These are phyloP conservation scores for Mucuna pruriens DNA, from an alignment of 306 rosid species.

Conservation along the genomic window DNA sequence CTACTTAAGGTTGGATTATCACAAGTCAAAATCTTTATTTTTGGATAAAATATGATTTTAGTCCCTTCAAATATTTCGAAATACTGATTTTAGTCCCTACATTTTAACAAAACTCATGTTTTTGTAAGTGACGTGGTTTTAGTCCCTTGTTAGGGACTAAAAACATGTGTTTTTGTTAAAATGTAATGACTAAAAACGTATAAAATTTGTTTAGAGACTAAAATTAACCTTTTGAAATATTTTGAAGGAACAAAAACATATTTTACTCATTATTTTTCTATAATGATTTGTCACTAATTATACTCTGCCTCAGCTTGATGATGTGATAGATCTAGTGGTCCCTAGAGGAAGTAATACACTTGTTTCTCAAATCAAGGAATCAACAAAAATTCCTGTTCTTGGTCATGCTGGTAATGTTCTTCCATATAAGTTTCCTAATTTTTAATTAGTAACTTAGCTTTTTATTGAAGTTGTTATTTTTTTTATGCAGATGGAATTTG, in stretches of 20 bases:
- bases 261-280: slow-evolving; percentile 22
- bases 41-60: too few species aligned
- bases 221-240: too few species aligned
- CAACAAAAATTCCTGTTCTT: slow-evolving; percentile 94
- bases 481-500: slow-evolving; percentile 76
- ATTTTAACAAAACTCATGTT: too few species aligned
- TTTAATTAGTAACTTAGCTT: slow-evolving; percentile 26
- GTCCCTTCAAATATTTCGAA: too few species aligned
- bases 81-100: too few species aligned
- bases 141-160: too few species aligned
- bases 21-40: neutral
- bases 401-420: slow-evolving; percentile 80
- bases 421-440: neutral
- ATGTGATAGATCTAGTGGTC: slow-evolving; percentile 94
- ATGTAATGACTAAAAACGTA: too few species aligned
- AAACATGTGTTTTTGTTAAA: too few species aligned
- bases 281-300: slow-evolving; percentile 34
- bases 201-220: too few species aligned
- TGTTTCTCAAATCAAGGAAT: slow-evolving; percentile 86
- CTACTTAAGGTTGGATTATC: slow-evolving; percentile 71
- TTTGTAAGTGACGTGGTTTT: too few species aligned
- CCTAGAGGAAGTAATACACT: slow-evolving; percentile 95
- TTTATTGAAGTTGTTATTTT: slow-evolving; percentile 33
- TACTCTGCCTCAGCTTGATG: slow-evolving; percentile 72
- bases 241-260: too few species aligned